Evolutionary conservation across 352 stramenopile genomes (phyloP).

Genomic region (Globisporangium heterothallicum): DNA sequence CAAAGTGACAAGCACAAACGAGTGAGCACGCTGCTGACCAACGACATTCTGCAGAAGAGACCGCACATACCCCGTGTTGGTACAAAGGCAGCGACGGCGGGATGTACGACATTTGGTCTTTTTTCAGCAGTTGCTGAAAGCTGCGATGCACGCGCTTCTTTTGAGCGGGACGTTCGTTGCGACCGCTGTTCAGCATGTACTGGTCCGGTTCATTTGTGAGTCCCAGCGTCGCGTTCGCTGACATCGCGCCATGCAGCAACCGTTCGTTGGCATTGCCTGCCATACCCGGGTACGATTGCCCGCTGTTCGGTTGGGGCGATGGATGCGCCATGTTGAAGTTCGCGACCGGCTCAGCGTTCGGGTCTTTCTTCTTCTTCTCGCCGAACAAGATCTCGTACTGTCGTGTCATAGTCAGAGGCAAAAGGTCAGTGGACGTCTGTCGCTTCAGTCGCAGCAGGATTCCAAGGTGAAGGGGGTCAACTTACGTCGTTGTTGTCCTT

Average conservation of each 20-base stretch:
- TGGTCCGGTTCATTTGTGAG: conserved; percentile 68
- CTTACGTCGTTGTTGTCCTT: conserved; percentile 82
- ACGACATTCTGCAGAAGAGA: background rate
- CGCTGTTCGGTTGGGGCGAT: conserved; percentile 8
- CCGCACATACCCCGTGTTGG: conserved; percentile 49
- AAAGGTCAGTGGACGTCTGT: background rate
- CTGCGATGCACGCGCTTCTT: conserved; percentile 71
- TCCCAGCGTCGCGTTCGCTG: conserved; percentile 29
- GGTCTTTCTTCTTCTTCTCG: conserved; percentile 75
- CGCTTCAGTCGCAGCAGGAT: too few species aligned
- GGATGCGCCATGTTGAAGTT: conserved; percentile 29
- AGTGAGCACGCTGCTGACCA: background rate
- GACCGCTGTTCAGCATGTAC: conserved; percentile 39
- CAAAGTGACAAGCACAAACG: background rate
- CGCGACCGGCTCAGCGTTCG: conserved; percentile 23
- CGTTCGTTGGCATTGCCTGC: conserved; percentile 15
- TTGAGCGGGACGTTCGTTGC: conserved; percentile 22
- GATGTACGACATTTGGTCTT: conserved; percentile 63
- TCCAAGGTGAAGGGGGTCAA: background rate
- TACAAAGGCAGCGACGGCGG: conserved; percentile 63
- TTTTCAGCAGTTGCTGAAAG: conserved; percentile 80
- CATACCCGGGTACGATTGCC: conserved; percentile 34
- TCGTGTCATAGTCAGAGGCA: background rate
- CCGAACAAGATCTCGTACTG: conserved; percentile 84
- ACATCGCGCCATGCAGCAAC: conserved; percentile 15